phyloP scores from a whole-genome alignment of 1,284 basidiomycete species.

The Cryptococcus sp. region DNA sequence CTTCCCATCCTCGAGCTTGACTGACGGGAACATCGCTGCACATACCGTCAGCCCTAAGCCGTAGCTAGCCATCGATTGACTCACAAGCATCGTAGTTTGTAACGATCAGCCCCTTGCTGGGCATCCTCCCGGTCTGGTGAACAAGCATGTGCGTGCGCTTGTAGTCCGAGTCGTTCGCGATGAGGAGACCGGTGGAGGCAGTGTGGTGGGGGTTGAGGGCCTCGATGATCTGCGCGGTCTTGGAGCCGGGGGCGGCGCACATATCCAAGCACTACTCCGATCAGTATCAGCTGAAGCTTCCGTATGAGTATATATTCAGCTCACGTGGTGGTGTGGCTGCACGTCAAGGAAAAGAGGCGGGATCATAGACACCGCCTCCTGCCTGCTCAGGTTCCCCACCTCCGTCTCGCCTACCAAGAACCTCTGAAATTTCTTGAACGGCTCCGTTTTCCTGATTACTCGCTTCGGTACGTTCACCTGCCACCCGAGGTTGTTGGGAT shows the following conservation, averaged over 20 bases:
- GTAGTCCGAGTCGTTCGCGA: conserved; percentile 61
- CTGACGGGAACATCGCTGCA: conserved; percentile 68
- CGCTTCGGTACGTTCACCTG: conserved; percentile 90
- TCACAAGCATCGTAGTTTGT: conserved; percentile 87
- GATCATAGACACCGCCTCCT: conserved; percentile 98
- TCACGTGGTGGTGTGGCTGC: conserved; percentile 78
- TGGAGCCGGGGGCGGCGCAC: conserved; percentile 99
- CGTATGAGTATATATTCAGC: conserved; percentile 22
- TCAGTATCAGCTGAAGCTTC: conserved; percentile 1
- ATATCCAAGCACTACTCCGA: conserved; percentile 78
- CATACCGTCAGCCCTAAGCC: not conserved
- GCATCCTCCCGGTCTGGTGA: conserved; percentile 93
- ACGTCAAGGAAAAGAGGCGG: conserved; percentile 94
- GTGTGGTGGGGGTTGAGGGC: conserved; percentile 49
- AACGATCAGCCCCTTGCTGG: conserved; percentile 87
- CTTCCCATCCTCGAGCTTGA: conserved; percentile 54
- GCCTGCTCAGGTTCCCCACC: conserved; percentile 92
- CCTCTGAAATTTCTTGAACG: conserved; percentile 93
- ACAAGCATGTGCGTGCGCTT: conserved; percentile 96
- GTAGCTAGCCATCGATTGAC: conserved; percentile 4
- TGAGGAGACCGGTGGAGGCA: conserved; percentile 44
- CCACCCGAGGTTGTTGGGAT: conserved; percentile 92
- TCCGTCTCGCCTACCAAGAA: conserved; percentile 98
- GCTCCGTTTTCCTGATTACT: conserved; percentile 81
- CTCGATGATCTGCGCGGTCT: conserved; percentile 55